A percentile compares a stretch with the other conserved stretches of the same genome.
These are phyloP conservation scores for Salix udensis DNA, from an alignment of 345 rosid species.

Conservation along the genomic window DNA sequence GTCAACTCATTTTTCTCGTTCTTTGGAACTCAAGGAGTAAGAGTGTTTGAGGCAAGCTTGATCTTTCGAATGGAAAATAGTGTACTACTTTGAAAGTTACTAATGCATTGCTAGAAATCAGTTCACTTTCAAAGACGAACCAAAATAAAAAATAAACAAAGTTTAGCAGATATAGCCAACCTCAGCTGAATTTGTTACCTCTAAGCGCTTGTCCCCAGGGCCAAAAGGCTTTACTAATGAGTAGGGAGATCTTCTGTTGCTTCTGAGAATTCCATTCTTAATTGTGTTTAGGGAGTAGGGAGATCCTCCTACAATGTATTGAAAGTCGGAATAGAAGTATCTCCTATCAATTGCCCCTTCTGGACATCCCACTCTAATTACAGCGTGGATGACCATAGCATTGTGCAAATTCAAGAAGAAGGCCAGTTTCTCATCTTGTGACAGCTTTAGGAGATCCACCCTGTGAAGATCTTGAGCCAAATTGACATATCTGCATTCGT, in stretches of 20 bases:
- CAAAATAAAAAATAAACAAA: background rate
- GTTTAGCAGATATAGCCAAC: background rate
- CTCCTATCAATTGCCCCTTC: constrained; percentile 68
- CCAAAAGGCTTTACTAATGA: constrained; percentile 61
- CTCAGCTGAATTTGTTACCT: constrained; percentile 38
- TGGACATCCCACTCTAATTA: constrained; percentile 59
- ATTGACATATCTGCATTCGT: constrained; percentile 54
- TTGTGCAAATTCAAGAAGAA: constrained; percentile 85
- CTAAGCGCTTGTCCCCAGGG: constrained; percentile 44
- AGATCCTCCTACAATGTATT: constrained; percentile 70
- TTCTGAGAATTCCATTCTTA: constrained; percentile 69
- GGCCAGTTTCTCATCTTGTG: constrained; percentile 56
- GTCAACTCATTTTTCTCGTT: background rate
- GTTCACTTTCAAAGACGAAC: background rate
- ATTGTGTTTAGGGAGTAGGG: constrained; percentile 60
- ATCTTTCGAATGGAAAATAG: background rate
- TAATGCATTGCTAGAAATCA: background rate
- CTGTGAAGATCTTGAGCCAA: constrained; percentile 71
- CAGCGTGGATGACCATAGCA: constrained; percentile 90
- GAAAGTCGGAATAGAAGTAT: constrained; percentile 61
- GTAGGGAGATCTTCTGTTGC: constrained; percentile 47
- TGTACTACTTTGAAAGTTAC: background rate
- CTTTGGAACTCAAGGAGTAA: background rate
- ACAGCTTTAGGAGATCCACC: constrained; percentile 48
- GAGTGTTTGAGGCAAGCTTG: background rate